Evolutionary conservation across 2,329 filamentous ascomycete genomes (phyloP).

Genomic region (Fusarium longipes): DNA sequence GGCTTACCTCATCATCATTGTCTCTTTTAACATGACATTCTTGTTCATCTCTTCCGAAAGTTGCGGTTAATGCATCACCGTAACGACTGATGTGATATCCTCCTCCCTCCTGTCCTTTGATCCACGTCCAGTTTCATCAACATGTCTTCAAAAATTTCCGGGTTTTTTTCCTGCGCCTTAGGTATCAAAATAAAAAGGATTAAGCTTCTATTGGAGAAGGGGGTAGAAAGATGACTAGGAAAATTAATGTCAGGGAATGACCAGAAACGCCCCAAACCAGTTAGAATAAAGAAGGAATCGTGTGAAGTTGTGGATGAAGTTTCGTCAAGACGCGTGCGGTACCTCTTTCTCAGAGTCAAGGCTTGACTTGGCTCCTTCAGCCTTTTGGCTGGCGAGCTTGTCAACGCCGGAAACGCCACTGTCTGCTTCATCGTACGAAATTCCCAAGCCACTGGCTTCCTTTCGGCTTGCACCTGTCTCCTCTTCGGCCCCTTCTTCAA

Average conservation of each 20-base stretch:
- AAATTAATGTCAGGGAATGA: slow-evolving; percentile 26
- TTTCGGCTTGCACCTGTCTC: slow-evolving; percentile 41
- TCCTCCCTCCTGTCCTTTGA: slow-evolving; percentile 1
- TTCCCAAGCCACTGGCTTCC: slow-evolving; percentile 55
- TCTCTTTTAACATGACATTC: slow-evolving; percentile 40
- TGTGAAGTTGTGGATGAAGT: neutral
- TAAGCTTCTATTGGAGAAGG: slow-evolving; percentile 38
- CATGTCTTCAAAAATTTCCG: slow-evolving; percentile 23
- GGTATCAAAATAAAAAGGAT: slow-evolving; percentile 39
- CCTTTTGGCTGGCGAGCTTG: slow-evolving; percentile 51
- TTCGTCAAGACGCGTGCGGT: slow-evolving; percentile 43
- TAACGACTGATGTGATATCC: slow-evolving; percentile 11
- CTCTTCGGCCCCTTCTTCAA: slow-evolving; percentile 58
- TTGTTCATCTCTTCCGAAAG: slow-evolving; percentile 32
- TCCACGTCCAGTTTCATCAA: slow-evolving; percentile 19
- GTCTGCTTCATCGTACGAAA: slow-evolving; percentile 56
- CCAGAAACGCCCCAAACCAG: slow-evolving; percentile 30
- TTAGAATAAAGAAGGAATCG: slow-evolving; percentile 9
- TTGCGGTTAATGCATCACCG: neutral
- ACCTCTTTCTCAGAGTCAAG: slow-evolving; percentile 46
- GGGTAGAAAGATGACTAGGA: slow-evolving; percentile 14
- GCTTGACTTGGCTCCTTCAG: slow-evolving; percentile 49
- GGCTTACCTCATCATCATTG: slow-evolving; percentile 39
- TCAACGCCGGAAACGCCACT: slow-evolving; percentile 58
- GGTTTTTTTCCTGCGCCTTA: slow-evolving; percentile 28